Evolutionary conservation across 2,329 filamentous ascomycete species (phyloP), one percentile per base, ranked within the genome.

Genomic region (Fusarium neocosmosporiellum): DNA sequence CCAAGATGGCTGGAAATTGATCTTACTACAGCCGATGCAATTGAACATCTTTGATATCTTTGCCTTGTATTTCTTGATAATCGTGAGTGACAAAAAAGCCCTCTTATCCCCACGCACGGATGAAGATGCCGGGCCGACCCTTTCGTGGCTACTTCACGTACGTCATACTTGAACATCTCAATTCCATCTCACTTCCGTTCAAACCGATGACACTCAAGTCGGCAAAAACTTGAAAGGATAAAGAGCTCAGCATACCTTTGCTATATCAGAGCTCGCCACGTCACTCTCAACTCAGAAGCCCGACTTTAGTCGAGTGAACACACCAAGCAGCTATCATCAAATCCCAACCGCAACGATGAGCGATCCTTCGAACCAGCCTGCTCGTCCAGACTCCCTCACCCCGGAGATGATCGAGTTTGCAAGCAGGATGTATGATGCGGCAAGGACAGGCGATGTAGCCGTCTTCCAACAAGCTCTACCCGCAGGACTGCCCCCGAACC

Each of bases 401-500:
- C 89, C 90, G 0, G 91, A 90, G 78, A 91, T 89, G 41, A 85
- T 94, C 58, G 90, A 88, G 6, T 87, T 94, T 34, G 92, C 92
- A 3, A 84, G 86, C 11, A 88, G 88, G 71, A 88, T 94, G 83
- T 94, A 92, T 82, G 87, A 93, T 73, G 87, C 90, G 31, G 91
- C 92, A 2, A 87, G 92, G 34, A 78, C 81, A 24, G 92, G 92
- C 63, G 83, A 91, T 57, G 83, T 87, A 3, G 78, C 86, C 7
- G 80, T 89, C 14, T 88, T 94, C n/a, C 78, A 86, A 46, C 87
- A 91, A 80, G 92, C 92, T 55, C 80, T 94, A 39, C 84, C 86
- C 2, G 89, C 89, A 2, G 92, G 92, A 2, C 83, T 94, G 29
- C 92, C 92, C 0, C 84, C 88, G 2, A 94, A 93, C 75, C 84